Evolutionary conservation across 352 stramenopile genomes (phyloP).

Genomic region (Thraustochytrium sp.): DNA sequence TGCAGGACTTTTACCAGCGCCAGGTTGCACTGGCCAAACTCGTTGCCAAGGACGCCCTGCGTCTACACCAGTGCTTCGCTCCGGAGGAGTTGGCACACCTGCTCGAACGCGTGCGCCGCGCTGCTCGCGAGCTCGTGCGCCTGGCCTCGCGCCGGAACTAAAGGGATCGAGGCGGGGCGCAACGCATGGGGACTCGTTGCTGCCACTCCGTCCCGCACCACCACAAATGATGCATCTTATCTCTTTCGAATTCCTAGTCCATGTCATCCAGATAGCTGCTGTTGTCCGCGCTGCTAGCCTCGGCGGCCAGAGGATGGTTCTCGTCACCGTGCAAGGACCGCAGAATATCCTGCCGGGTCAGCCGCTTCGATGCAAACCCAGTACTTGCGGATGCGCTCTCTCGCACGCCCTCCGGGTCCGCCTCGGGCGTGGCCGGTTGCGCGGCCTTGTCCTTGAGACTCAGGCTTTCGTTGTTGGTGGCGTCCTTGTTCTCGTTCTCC

Average conservation of each 20-base stretch:
- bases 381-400: background rate
- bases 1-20: background rate
- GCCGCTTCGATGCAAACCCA: background rate
- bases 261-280: background rate
- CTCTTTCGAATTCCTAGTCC: no score
- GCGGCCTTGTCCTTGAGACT: no score
- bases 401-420: no score
- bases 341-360: background rate
- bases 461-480: no score
- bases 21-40: background rate
- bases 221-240: no score
- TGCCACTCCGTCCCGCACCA: no score
- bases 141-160: background rate
- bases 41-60: background rate
- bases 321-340: background rate
- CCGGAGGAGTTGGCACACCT: background rate
- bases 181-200: no score
- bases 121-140: background rate
- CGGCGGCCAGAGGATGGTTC: background rate
- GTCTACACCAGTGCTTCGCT: background rate
- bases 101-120: background rate
- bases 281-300: no score
- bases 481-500: background rate
- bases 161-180: background rate
- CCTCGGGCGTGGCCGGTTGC: background rate